Base-by-base conservation (phyloP, 345 rosid genomes). In the Citropsis articulata region DNA sequence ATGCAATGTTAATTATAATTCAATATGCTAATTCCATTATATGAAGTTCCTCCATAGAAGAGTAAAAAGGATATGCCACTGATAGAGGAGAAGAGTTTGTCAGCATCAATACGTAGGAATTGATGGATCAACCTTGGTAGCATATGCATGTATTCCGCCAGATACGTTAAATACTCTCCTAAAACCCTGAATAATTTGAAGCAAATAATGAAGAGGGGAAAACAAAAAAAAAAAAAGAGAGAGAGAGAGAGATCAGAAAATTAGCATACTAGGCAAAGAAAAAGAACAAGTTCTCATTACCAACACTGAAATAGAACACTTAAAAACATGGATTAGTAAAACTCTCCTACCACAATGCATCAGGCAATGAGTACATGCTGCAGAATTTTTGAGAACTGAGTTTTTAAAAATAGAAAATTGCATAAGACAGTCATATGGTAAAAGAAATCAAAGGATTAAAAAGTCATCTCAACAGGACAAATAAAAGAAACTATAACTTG, bases 121-220 rank as follows among this genome's bases (percentile, higher is more conserved):
- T 13, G 98, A 87, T 55, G 91, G 89, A 80, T 95, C 97, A 64
- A 80, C 98, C 83, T 84, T 86, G 79, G 81, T 84, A 63, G 98
- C 91, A 59, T 91, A 93, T 0, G 91, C 94, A 74, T 90, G 97
- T 62, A 95, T 93, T 83, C 98, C 98, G 30, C 98, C 98, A 6
- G 92, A 83, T 13, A 93, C 62, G 56, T 93, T 95, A 73, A 79
- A 91, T 53, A 93, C 89, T 81, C 86, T 91, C 88, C 73, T 91
- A 79, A 93, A 95, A 57, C 98, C 98, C 97, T 95, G 88, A 67
- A 84, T 45, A 82, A 66, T 50, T 62, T 79, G 57, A 78, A 62
- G 4, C 6, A 31, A 63, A 57, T 53, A 80, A 50, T 18, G 30
- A 22, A 27, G 19, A 48, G 76, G 62, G 4, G 61, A 55, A 13